Base-by-base conservation (phyloP, 2,329 filamentous ascomycete species). In the Fusarium euwallaceae region DNA sequence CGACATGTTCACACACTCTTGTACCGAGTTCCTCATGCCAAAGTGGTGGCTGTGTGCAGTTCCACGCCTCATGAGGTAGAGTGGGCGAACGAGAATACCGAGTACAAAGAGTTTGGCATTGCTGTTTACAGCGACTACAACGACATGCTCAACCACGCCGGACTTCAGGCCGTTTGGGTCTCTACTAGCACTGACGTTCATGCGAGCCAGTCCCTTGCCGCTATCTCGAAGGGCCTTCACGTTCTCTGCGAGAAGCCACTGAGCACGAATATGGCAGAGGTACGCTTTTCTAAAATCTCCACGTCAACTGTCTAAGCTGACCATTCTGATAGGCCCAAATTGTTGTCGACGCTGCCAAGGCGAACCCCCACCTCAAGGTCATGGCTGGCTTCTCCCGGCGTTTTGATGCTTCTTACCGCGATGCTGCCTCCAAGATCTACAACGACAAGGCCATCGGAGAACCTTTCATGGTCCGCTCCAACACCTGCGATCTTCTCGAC, bases 401-500 rank as follows among this genome's bases (percentile, higher is more conserved):
- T 32, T 93, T 93, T 82, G 92, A 93, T 73, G 84, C 86, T 36
- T 92, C 89, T 4, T 93, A 93, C 84, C 86, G 90, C 32, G 87
- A 91, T 48, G 92, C 91, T 14, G 86, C 84, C 75, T 70, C 81
- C 11, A 87, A 88, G 70, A 86, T 89, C 70, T 78, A 84, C 16
- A 71, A 80, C 0, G 90, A 90, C 17, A 68, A 69, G 1, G 76
- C 84, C 27, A 92, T 93, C 69, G 92, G 92, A 3, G 83, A 86
- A 0, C 88, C 90, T 1, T 87, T 88, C 24, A 85, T 93, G 63
- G 85, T 93, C 70, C 90, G 91, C 67, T 89, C 86, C 43, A 91
- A 93, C 80, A 93, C 91, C 0, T 92, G 90, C 80, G 91, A 93
- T 82, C 91, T 90, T 78, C 87, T 89, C 67, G 90, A 92, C 71